Evolutionary conservation across 331 rosid genomes (phyloP).

Genomic region (Malus hybrid): DNA sequence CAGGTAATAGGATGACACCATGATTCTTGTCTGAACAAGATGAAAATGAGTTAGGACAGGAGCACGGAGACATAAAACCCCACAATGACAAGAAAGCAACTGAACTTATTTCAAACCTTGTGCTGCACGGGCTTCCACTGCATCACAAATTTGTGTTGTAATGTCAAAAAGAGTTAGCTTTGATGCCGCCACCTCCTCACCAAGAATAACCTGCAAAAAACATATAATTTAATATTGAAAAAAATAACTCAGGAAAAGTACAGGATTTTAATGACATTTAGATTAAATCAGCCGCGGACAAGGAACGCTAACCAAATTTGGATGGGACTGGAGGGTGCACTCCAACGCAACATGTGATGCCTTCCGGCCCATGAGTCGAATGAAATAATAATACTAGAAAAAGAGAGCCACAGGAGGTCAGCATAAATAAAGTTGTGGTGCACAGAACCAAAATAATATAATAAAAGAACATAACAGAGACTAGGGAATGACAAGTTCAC

Average conservation of each 20-base stretch:
- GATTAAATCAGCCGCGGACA: not conserved
- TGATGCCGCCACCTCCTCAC: constrained; percentile 95
- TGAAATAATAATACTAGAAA: constrained; percentile 86
- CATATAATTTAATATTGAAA: not conserved
- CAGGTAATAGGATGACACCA: constrained; percentile 91
- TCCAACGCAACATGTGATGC: constrained; percentile 93
- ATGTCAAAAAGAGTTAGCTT: constrained; percentile 90
- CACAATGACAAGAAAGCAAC: constrained; percentile 2
- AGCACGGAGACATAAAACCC: not conserved
- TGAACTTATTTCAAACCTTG: constrained; percentile 55
- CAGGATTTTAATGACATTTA: not conserved
- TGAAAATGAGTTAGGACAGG: constrained; percentile 9
- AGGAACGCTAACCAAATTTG: constrained; percentile 63
- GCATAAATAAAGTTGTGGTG: no score
- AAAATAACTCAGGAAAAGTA: not conserved
- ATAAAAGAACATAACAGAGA: not conserved
- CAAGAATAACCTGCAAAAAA: constrained; percentile 76
- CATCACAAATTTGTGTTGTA: constrained; percentile 78
- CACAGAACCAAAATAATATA: not conserved
- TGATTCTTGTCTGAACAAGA: constrained; percentile 75
- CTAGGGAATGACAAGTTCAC: not conserved
- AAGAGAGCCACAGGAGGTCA: not conserved
- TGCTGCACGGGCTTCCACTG: constrained; percentile 84
- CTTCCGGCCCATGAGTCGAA: constrained; percentile 94
- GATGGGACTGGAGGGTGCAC: constrained; percentile 97